Conservation (phyloP, 768 basidiomycete genomes). For the Trichaptum fuscoviolaceum region DNA sequence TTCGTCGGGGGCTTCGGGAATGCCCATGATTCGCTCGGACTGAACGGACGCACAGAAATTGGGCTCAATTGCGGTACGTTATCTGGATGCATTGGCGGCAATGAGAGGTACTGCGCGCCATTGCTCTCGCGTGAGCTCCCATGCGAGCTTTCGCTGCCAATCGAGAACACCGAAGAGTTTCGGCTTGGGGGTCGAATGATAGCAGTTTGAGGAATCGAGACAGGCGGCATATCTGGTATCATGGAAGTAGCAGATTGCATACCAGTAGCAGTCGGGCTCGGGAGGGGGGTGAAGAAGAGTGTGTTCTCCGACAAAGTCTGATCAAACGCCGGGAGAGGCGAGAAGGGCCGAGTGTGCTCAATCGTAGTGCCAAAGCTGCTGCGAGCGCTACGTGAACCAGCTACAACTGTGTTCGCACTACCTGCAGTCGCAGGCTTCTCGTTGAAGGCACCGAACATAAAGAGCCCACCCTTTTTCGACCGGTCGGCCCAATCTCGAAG, state of each 20-base stretch:
- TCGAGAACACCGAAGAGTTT: slow-evolving; percentile 37
- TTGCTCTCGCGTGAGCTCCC: slow-evolving; percentile 13
- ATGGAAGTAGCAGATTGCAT: slow-evolving; percentile 2
- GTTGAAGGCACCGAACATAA: slow-evolving; percentile 13
- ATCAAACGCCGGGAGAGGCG: slow-evolving; percentile 20
- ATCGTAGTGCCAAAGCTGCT: slow-evolving; percentile 66
- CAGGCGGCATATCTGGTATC: slow-evolving; percentile 9
- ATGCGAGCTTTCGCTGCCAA: slow-evolving; percentile 27
- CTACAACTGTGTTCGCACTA: slow-evolving; percentile 20
- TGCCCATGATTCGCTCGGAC: slow-evolving; percentile 59
- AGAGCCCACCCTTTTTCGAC: slow-evolving; percentile 13
- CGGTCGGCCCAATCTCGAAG: slow-evolving; percentile 41
- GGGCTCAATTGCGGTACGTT: slow-evolving; percentile 35
- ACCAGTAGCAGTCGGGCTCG: slow-evolving; percentile 6
- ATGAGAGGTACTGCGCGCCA: slow-evolving; percentile 35
- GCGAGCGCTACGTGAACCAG: slow-evolving; percentile 24
- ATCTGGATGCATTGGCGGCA: slow-evolving; percentile 20
- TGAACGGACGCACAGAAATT: slow-evolving; percentile 62
- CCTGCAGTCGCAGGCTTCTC: slow-evolving; percentile 15
- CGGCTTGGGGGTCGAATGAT: slow-evolving; percentile 19
- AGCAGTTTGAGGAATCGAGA: slow-evolving; percentile 9
- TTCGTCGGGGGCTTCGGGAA: slow-evolving; percentile 59
- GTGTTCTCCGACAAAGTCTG: slow-evolving; percentile 12
- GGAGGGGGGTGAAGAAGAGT: slow-evolving; percentile 2
- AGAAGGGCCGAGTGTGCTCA: slow-evolving; percentile 35